Evolutionary conservation across 768 basidiomycete species (phyloP).

Genomic region (Leccinum fibrillosum): DNA sequence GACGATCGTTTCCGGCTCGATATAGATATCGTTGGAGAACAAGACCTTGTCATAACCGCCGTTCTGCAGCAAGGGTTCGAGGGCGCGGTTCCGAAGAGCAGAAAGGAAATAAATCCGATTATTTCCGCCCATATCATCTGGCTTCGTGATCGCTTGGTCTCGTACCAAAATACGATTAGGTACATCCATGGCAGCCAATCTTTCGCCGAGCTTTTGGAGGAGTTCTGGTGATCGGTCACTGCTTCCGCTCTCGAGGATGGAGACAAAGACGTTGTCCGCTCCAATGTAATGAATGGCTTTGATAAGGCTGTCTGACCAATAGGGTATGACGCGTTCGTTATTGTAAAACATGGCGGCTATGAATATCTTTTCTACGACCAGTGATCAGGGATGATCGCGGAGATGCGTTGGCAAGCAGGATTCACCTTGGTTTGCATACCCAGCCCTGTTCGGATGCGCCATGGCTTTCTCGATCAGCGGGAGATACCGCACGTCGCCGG

Average conservation of each 20-base stretch:
- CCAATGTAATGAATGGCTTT: conserved; percentile 38
- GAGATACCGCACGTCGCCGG: conserved; percentile 14
- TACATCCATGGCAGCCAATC: conserved; percentile 11
- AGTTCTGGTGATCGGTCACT: conserved; percentile 8
- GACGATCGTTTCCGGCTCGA: conserved; percentile 39
- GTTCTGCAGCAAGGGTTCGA: conserved; percentile 36
- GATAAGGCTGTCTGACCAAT: conserved; percentile 37
- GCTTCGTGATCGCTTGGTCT: conserved; percentile 9
- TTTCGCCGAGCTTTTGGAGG: conserved; percentile 8
- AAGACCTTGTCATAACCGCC: conserved; percentile 39
- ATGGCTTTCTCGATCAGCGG: conserved; percentile 14
- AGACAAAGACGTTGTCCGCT: conserved; percentile 41
- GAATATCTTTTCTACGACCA: conserved; percentile 12
- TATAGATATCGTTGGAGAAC: conserved; percentile 41
- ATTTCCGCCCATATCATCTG: neutral
- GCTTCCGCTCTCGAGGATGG: conserved; percentile 39
- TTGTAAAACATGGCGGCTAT: conserved; percentile 38
- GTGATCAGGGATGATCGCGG: neutral
- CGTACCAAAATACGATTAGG: conserved; percentile 11
- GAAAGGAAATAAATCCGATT: conserved; percentile 11
- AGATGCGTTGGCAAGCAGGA: too few relatives aligned
- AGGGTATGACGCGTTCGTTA: conserved; percentile 36
- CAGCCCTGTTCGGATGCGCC: conserved; percentile 8
- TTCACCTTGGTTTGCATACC: conserved; percentile 16
- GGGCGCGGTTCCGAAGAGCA: conserved; percentile 37